Base-by-base conservation (phyloP, 768 basidiomycete genomes). In the Russula brevipes region DNA sequence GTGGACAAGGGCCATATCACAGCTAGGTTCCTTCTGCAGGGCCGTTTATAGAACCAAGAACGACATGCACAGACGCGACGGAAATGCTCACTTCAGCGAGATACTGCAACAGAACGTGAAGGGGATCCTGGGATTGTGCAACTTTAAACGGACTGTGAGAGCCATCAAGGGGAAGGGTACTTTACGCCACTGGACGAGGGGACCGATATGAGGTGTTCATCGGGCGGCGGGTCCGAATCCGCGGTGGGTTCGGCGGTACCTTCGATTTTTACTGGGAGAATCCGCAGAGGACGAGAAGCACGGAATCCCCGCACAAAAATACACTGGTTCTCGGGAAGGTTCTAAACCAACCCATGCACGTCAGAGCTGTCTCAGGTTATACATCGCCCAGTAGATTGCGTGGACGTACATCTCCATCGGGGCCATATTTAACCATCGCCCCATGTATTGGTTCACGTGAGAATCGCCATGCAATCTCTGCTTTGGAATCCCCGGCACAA, bases 281-380 rank as follows among this genome's bases (percentile, higher is more conserved):
- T 31, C 30, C 41, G 8, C 24, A 42, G 6, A 30, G 39, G 36
- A 38, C 56, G 56, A 38, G 46, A 10, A 9, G 7, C 45, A 36
- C 56, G 56, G 8, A 38, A 38, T 14, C 56, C 45, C n/a, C 45
- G 45, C 45, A 57, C 56, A 24, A 57, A 57, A 14, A 36, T 57
- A 41, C 56, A 57, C 47, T 47, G 44, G 9, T 47, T 9, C 24
- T 57, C 56, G 14, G 5, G 39, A 41, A 47, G 35, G 38, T 57
- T 12, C 56, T 57, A 24, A 16, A 57, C 36, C 19, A 10, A 47
- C 10, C 5, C 5, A 3, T 30, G 53, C 9, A 54, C 14, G 24
- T 5, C 45, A 38, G 56, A 16, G n/a, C 12, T n/a, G 9, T 33
- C 39, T 30, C 39, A 30, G 54, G 30, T 54, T 31, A 8, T n/a